A percentile compares a stretch with the other conserved stretches of the same genome.
phyloP scores from a whole-genome alignment of 2,329 filamentous ascomycete species.

The Arthroderma sp. region DNA sequence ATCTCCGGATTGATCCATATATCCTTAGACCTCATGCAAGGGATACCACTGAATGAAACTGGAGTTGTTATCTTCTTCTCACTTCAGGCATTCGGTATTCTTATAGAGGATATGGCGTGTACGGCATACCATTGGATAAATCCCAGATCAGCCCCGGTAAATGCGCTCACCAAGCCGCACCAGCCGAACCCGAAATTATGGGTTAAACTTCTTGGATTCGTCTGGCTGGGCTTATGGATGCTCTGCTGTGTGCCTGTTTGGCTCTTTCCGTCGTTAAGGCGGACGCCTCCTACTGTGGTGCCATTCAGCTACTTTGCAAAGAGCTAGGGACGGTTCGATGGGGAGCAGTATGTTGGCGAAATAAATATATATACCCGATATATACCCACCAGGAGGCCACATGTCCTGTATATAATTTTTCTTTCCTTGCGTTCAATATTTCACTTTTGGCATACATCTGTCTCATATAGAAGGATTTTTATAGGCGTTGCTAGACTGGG shows the following conservation, averaged over 20 bases:
- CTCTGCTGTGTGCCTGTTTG: conserved; percentile 1
- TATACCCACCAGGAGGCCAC: too few relatives aligned
- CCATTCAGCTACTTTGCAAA: too few relatives aligned
- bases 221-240: conserved; percentile 3
- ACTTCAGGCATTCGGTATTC: conserved; percentile 6
- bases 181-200: neutral
- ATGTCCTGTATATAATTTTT: too few relatives aligned
- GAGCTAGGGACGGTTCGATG: too few relatives aligned
- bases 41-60: conserved; percentile 4
- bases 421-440: too few relatives aligned
- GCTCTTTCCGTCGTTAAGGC: neutral
- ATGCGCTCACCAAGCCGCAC: neutral
- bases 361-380: too few relatives aligned
- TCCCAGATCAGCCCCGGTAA: neutral
- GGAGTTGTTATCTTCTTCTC: conserved; percentile 6
- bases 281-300: too few relatives aligned
- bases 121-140: conserved; percentile 1
- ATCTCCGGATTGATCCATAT: conserved; percentile 7
- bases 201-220: neutral
- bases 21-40: conserved; percentile 2
- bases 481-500: too few relatives aligned
- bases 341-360: too few relatives aligned
- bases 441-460: too few relatives aligned
- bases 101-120: conserved; percentile 6
- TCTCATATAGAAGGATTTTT: too few relatives aligned